phyloP scores from a whole-genome alignment of 345 rosid genomes.

The Aethionema arabicum region DNA sequence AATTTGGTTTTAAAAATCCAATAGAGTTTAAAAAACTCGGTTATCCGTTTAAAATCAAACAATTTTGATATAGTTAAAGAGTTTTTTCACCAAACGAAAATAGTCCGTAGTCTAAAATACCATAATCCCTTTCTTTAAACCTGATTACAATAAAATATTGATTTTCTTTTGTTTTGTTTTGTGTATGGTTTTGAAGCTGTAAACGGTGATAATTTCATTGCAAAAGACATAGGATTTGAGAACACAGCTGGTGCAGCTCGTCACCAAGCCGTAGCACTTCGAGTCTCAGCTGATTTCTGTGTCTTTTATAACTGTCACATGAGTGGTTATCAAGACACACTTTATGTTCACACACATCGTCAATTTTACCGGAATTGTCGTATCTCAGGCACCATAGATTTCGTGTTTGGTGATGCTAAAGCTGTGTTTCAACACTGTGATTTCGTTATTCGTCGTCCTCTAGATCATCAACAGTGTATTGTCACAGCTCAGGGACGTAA shows the following conservation, averaged over 20 bases:
- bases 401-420: conserved; percentile 60
- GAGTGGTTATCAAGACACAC: conserved; percentile 66
- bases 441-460: conserved; percentile 55
- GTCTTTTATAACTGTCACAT: conserved; percentile 59
- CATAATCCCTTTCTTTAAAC: no score
- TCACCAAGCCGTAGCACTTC: conserved; percentile 75
- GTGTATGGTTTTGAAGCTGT: conserved; percentile 40
- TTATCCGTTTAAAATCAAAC: no score
- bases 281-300: conserved; percentile 50
- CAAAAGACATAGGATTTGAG: conserved; percentile 64
- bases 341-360: conserved; percentile 64
- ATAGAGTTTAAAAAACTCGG: no score
- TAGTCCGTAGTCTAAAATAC: no score
- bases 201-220: conserved; percentile 54
- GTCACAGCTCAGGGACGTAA: conserved; percentile 72
- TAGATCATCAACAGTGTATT: conserved; percentile 48
- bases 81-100: no score
- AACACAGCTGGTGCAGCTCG: conserved; percentile 62
- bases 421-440: conserved; percentile 72
- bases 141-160: no score
- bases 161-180: not conserved
- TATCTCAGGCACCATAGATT: conserved; percentile 68
- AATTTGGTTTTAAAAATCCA: no score
- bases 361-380: conserved; percentile 75
- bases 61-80: no score